Evolutionary conservation across 495 filamentous ascomycete genomes (phyloP), one percentile per base, ranked within the genome.

Genomic region (Echria macrotheca): DNA sequence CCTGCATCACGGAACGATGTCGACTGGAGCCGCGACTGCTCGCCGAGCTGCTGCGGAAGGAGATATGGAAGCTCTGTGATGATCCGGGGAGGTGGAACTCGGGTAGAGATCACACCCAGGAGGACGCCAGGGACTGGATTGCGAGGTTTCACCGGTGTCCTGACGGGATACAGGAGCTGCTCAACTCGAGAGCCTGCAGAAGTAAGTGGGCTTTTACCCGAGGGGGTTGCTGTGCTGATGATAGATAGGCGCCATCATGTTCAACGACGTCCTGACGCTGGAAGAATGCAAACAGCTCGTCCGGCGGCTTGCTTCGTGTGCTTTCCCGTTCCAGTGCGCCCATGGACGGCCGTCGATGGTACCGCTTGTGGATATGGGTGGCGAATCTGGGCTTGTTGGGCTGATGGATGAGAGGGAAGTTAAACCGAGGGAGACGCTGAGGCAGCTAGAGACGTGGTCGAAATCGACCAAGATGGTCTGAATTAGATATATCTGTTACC

Each of bases 291-390:
- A 71, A 37, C 63, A 59, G 11, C 63, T 98, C 14, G 67, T 96
- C 8, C 32, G 53, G 10, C 74, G 72, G 32, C 69, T 98, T 25
- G 75, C 81, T 7, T 57, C 57, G 2, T 94, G 87, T 52, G 80
- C 72, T 1, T 93, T 97, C 58, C 93, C 94, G 5, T 97, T 96
- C 56, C 86, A 91, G 58, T 98, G 93, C 64, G 93, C 87, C 14
- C 90, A 90, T 73, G 90, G 87, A 24, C 80, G 87, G 53, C 84
- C 85, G 17, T 83, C 81, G 21, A 83, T 91, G 79, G 74, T 88
- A 8, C 87, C 87, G 4, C 58, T 90, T 17, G 69, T 88, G 6
- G 80, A 86, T 54, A 35, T 86, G 7, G 37, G 36, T 12, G 42
- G 23, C 19, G 29, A 9, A 8, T 6, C 53, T 12, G 50, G 44